Percentiles rank a stretch among this genome's conserved stretches.
These are phyloP conservation scores for Xylaria palmicola DNA, from an alignment of 495 filamentous ascomycete species.

Conservation along the genomic window DNA sequence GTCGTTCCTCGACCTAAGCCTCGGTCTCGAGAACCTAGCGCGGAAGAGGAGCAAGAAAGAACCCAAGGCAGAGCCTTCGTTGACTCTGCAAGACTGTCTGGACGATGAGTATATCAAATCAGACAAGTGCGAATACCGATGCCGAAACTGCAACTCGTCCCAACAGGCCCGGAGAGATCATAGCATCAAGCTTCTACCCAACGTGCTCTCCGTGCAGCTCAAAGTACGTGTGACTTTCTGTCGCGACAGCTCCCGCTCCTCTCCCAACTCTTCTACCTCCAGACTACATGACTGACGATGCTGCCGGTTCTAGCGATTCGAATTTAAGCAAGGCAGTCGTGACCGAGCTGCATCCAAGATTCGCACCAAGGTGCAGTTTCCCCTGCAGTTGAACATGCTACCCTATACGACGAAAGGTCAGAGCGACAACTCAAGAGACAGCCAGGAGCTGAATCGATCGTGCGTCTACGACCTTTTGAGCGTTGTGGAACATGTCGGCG, in stretches of 20 bases:
- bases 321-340: slow-evolving; percentile 60
- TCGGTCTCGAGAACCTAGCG: slow-evolving; percentile 67
- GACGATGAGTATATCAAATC: slow-evolving; percentile 78
- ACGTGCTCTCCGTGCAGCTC: slow-evolving; percentile 86
- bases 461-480: slow-evolving; percentile 79
- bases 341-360: slow-evolving; percentile 72
- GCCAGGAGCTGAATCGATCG: slow-evolving; percentile 49
- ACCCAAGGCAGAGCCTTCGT: slow-evolving; percentile 37
- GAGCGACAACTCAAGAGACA: slow-evolving; percentile 37
- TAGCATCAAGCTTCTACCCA: slow-evolving; percentile 74
- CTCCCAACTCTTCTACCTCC: no score
- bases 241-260: no score
- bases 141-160: slow-evolving; percentile 67
- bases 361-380: slow-evolving; percentile 76
- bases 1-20: slow-evolving; percentile 80
- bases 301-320: slow-evolving; percentile 62
- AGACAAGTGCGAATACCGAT: slow-evolving; percentile 76
- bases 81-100: slow-evolving; percentile 72
- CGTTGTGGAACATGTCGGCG: slow-evolving; percentile 83
- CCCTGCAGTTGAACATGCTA: slow-evolving; percentile 81
- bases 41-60: slow-evolving; percentile 51
- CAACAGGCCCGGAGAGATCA: slow-evolving; percentile 78
- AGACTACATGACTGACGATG: neutral
- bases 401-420: slow-evolving; percentile 72
- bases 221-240: slow-evolving; percentile 57